phyloP scores from a whole-genome alignment of 208 protist species.

The Trichomonas gallinae region DNA sequence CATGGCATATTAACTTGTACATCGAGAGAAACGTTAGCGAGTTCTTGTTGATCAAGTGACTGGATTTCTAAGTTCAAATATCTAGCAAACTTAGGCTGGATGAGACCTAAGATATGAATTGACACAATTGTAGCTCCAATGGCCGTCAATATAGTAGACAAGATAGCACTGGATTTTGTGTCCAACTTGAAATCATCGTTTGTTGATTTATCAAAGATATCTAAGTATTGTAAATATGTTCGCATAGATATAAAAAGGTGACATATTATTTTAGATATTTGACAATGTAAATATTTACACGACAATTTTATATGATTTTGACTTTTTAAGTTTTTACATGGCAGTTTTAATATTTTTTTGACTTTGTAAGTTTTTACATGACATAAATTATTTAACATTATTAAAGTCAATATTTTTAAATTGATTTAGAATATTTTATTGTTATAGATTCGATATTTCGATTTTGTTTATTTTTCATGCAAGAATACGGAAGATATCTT shows the following conservation, averaged over 20 bases:
- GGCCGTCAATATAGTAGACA: not conserved
- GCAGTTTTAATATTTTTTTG: too few species aligned
- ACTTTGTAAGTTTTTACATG: too few species aligned
- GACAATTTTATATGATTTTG: too few species aligned
- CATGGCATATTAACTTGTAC: not conserved
- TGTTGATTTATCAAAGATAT: slow-evolving; percentile 9
- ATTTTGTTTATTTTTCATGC: not conserved
- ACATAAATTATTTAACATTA: too few species aligned
- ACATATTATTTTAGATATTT: too few species aligned
- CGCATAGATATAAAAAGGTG: not conserved
- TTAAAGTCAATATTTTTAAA: too few species aligned
- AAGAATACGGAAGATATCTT: not conserved
- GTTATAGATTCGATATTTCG: too few species aligned
- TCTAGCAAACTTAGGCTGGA: not conserved
- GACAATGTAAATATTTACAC: too few species aligned
- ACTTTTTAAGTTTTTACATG: too few species aligned
- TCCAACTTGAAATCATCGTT: not conserved
- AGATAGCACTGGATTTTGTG: not conserved
- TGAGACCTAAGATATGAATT: not conserved
- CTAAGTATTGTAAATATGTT: not conserved
- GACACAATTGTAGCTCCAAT: not conserved
- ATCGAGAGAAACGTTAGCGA: not conserved
- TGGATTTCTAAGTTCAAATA: not conserved
- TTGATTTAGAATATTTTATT: too few species aligned
- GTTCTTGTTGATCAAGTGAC: not conserved